Evolutionary conservation across 2,329 filamentous ascomycete genomes (phyloP).

Genomic region (Cephalotrichum gorgonifer): DNA sequence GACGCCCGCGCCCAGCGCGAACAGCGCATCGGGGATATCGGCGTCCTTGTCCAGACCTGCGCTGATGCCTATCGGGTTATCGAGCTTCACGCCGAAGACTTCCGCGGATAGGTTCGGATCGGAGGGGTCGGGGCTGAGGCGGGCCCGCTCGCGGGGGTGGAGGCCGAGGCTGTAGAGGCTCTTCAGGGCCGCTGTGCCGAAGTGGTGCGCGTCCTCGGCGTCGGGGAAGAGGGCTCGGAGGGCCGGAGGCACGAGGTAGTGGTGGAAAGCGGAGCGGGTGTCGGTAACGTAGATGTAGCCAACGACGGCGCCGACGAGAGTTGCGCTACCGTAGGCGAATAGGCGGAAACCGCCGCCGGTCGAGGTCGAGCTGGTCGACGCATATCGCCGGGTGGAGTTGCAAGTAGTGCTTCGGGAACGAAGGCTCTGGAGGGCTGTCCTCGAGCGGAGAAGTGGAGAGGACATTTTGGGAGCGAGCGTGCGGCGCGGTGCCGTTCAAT

Average conservation of each 20-base stretch:
- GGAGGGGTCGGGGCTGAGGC: constrained; percentile 20
- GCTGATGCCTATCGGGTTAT: constrained; percentile 89
- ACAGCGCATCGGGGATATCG: constrained; percentile 74
- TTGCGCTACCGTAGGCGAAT: constrained; percentile 27
- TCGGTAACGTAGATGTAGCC: constrained; percentile 64
- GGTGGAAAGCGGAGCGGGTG: constrained; percentile 60
- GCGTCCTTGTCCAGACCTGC: constrained; percentile 92
- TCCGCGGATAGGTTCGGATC: constrained; percentile 29
- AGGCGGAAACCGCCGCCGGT: constrained; percentile 22
- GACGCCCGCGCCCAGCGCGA: constrained; percentile 74
- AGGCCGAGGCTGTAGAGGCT: constrained; percentile 63
- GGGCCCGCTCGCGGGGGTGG: constrained; percentile 69
- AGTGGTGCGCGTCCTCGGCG: constrained; percentile 86
- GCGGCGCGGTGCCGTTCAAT: constrained; percentile 1
- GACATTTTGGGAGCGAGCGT: constrained; percentile 7
- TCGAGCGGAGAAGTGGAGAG: constrained; percentile 8
- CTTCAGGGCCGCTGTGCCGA: constrained; percentile 62
- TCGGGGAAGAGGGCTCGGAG: constrained; percentile 60
- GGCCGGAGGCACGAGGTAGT: constrained; percentile 54
- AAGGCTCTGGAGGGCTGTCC: constrained; percentile 8
- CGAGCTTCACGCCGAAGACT: constrained; percentile 67
- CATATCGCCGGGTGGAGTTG: constrained; percentile 15
- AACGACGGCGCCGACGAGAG: constrained; percentile 29
- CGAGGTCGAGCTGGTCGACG: constrained; percentile 18
- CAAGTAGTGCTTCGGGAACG: constrained; percentile 1